A percentile compares a stretch with the other conserved stretches of the same genome.
Evolutionary conservation across 116 monocot genomes (phyloP).

Genomic region (Trichopus zeylanicus): DNA sequence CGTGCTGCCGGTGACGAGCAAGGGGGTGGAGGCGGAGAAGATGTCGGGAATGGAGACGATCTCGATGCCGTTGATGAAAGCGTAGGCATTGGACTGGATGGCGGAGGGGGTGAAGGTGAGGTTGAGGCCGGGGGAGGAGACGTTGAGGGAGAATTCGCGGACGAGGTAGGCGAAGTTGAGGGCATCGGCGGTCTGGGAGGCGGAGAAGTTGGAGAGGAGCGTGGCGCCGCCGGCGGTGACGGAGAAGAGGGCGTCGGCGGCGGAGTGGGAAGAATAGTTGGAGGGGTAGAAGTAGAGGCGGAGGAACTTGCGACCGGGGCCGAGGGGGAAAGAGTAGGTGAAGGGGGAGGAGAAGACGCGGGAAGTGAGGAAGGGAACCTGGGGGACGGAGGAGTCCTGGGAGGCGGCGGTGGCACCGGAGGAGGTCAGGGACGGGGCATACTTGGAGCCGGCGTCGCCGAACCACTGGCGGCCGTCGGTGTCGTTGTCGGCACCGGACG

Average conservation of each 20-base stretch:
- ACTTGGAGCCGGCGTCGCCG: conserved; percentile 42
- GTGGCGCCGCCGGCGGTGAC: conserved; percentile 32
- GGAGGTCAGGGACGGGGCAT: conserved; percentile 19
- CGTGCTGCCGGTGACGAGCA: conserved; percentile 5
- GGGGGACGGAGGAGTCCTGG: conserved; percentile 22
- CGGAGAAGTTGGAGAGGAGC: conserved; percentile 73
- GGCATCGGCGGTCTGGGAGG: conserved; percentile 30
- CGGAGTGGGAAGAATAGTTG: conserved; percentile 19
- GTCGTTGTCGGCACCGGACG: conserved; percentile 11
- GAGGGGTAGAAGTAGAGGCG: conserved; percentile 83
- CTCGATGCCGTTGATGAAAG: conserved; percentile 87
- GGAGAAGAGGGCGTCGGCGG: conserved; percentile 31
- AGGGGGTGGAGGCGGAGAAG: conserved; percentile 16
- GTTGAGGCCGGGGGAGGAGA: conserved; percentile 33
- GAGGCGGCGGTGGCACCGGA: conserved; percentile 1
- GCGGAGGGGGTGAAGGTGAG: conserved; percentile 58
- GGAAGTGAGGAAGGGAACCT: conserved; percentile 51
- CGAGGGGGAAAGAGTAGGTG: conserved; percentile 79
- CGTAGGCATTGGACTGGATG: conserved; percentile 28
- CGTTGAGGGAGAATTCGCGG: conserved; percentile 57
- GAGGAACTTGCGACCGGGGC: conserved; percentile 63
- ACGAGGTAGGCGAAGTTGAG: conserved; percentile 38
- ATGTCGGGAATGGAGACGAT: conserved; percentile 62
- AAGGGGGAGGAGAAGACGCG: conserved; percentile 53
- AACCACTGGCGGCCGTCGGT: conserved; percentile 19